Conservation (phyloP, 2,329 filamentous ascomycete genomes). For the Colletotrichum endophyticum region DNA sequence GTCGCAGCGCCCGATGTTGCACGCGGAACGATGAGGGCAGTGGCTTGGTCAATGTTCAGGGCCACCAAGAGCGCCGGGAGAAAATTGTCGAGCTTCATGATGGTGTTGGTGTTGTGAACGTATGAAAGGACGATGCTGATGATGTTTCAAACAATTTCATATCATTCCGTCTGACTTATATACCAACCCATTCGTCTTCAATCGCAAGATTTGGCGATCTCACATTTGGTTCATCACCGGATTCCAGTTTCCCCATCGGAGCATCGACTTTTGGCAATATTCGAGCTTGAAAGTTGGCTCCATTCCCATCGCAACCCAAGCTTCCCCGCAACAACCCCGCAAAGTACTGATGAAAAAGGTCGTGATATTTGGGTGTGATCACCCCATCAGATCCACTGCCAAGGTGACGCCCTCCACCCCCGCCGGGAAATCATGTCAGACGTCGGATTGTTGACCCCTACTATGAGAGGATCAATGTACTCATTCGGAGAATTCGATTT, state of each 20-base stretch:
- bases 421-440: not conserved
- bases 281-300: not conserved
- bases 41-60: not conserved
- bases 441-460: accelerated
- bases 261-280: not conserved
- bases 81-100: not conserved
- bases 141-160: not conserved
- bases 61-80: not conserved
- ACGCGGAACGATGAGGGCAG: not conserved
- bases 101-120: not conserved
- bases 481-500: not conserved
- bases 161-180: not conserved
- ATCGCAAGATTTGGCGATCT: not conserved
- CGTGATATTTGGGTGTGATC: not conserved
- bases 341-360: not conserved
- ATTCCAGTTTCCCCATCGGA: not conserved
- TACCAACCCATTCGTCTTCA: not conserved
- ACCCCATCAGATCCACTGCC: not conserved
- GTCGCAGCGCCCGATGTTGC: not conserved
- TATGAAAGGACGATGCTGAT: not conserved
- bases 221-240: not conserved
- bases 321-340: not conserved
- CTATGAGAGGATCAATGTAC: not conserved
- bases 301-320: not conserved
- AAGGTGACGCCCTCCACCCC: not conserved